Conservation (phyloP, 768 basidiomycete species). For the Lentinula boryana region DNA sequence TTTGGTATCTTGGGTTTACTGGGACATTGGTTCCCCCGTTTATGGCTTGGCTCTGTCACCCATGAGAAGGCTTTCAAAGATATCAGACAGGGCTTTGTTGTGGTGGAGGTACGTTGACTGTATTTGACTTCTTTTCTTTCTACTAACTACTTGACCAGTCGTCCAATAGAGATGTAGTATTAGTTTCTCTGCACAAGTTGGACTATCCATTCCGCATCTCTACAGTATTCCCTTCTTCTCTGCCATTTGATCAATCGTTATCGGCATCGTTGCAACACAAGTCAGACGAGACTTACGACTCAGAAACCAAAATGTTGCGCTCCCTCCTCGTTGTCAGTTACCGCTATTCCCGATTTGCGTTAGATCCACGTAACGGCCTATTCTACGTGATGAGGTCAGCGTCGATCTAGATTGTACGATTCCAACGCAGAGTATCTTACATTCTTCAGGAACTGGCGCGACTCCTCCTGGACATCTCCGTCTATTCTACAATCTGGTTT, state of each 20-base stretch:
- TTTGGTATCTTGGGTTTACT: conserved; percentile 72
- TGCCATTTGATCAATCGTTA: conserved; percentile 22
- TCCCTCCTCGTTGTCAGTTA: conserved; percentile 76
- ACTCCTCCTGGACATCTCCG: conserved; percentile 64
- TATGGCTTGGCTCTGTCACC: conserved; percentile 89
- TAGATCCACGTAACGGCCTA: conserved; percentile 78
- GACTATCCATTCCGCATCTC: conserved; percentile 73
- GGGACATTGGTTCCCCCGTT: conserved; percentile 88
- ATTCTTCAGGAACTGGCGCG: conserved; percentile 78
- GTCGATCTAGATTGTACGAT: background rate
- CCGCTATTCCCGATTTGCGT: conserved; percentile 84
- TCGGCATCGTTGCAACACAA: conserved; percentile 18
- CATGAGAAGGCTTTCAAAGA: conserved; percentile 78
- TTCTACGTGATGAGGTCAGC: conserved; percentile 75
- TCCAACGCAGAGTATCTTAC: conserved; percentile 1
- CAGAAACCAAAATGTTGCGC: conserved; percentile 33
- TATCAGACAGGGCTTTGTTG: conserved; percentile 65
- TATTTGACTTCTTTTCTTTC: background rate
- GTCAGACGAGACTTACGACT: conserved; percentile 23
- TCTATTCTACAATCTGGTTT: conserved; percentile 63
- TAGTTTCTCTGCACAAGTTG: conserved; percentile 66
- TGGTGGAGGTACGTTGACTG: conserved; percentile 71
- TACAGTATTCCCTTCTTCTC: conserved; percentile 62
- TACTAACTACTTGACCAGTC: conserved; percentile 46
- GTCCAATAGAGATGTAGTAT: conserved; percentile 72